Evolutionary conservation across 129 eudicot genomes (phyloP).

Genomic region (Lonicera japonica): DNA sequence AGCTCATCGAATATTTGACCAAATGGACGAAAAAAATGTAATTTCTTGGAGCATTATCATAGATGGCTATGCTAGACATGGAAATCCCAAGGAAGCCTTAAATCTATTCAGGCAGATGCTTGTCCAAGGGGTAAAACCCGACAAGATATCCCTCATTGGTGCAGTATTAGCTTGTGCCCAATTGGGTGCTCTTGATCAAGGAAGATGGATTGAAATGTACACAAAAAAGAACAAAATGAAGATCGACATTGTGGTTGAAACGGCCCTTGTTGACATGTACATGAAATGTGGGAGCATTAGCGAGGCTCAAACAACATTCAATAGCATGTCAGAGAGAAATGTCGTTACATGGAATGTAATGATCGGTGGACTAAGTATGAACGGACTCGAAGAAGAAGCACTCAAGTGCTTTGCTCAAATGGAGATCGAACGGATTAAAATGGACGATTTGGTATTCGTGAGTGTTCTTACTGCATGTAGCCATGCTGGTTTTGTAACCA

Average conservation of each 20-base stretch:
- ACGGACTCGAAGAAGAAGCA: conserved; percentile 32
- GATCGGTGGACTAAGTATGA: conserved; percentile 45
- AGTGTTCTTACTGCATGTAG: conserved; percentile 41
- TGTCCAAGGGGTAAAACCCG: conserved; percentile 27
- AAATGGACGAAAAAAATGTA: conserved; percentile 32
- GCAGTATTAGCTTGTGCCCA: conserved; percentile 27
- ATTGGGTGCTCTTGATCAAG: conserved; percentile 5
- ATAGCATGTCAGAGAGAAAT: conserved; percentile 14
- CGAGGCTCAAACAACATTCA: conserved; percentile 4
- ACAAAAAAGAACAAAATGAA: conserved; percentile 27
- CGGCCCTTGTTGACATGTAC: conserved; percentile 46
- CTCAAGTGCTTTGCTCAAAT: conserved; percentile 27
- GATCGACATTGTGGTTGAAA: conserved; percentile 29
- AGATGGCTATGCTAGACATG: conserved; percentile 30
- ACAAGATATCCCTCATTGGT: conserved; percentile 33
- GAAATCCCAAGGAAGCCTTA: conserved; percentile 39
- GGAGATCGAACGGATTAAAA: conserved; percentile 22
- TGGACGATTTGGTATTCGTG: conserved; percentile 34
- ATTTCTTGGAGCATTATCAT: conserved; percentile 38
- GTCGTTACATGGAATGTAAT: conserved; percentile 38
- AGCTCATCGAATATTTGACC: conserved; percentile 30
- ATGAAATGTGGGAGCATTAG: conserved; percentile 47
- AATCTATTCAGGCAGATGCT: conserved; percentile 43
- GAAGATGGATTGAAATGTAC: conserved; percentile 42
- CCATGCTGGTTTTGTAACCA: conserved; percentile 37